Evolutionary conservation across 768 basidiomycete species (phyloP), one percentile per base, ranked within the genome.

Genomic region (Cantharellus anzutake): DNA sequence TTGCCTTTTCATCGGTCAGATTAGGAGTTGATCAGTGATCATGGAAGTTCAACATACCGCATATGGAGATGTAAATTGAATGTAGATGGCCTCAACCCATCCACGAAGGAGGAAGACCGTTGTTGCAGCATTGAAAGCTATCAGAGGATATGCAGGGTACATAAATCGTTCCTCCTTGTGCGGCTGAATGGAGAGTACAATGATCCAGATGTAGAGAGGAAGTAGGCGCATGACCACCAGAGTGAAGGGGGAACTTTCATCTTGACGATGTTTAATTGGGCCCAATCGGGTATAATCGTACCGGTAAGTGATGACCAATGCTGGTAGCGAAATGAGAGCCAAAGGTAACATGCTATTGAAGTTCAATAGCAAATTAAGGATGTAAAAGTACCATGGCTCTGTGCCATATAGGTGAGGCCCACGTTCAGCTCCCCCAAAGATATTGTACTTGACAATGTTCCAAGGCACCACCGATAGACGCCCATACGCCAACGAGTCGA

Each of bases 131-230:
- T 97, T 97, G 72, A 98, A 90, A 67, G 89, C 90, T 53, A 98
- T 71, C 40, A 98, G 70, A 1, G 90, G 86, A 68, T 94, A 98
- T 2, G 80, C 84, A 0, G 96, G 94, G 70, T 83, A 98, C 82
- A 97, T 86, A 73, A 99, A 99, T n/a, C 96, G 78, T 68, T 99
- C 96, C 71, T 99, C 96, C 72, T 99, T 99, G 71, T 99, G 96
- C 1, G 84, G 73, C 71, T 98, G 94, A 2, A 75, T 64, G 3
- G 80, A 81, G 64, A 99, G 72, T 62, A 96, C 83, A 1, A 71
- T 78, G 52, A 83, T 66, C 94, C 96, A 98, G n/a, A 97, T 64
- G 71, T 98, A 97, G 62, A 94, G 74, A 0, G 91, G 91, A n/a
- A 77, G 70, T n/a, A 98, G 74, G 42, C 92, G 78, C 59, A 94